Evolutionary conservation across 495 filamentous ascomycete genomes (phyloP), one percentile per base, ranked within the genome.

Genomic region (Penicillium coprophilum): DNA sequence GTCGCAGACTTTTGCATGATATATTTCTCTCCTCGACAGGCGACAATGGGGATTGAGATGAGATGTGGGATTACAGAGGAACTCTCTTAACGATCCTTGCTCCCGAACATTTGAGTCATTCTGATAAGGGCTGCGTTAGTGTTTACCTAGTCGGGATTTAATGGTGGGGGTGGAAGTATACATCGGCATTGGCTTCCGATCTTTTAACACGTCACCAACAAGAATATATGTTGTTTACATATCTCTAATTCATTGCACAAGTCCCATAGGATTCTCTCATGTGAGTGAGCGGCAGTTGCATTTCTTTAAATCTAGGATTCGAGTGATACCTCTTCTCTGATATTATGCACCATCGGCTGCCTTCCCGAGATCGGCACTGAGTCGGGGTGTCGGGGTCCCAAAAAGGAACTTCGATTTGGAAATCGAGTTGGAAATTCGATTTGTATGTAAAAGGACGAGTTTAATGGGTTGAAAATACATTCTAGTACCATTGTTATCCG

Each of bases 101-200:
- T n/a, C n/a, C n/a, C n/a, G n/a, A n/a, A n/a, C 6, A 38, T 7
- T 5, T 52, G 50, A 52, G 23, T 52, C 50, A 52, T 52, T 13
- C 4, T 12, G 50, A 34, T 32, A 28, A 23, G 12, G 10, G 27
- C 38, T 43, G 38, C 27, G n/a, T 43, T 52, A 52, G 38, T 31
- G 19, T 11, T 2, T 5, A 13, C 3, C 30, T 43, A n/a, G n/a
- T n/a, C n/a, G n/a, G n/a, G 49, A 52, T 41, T 51, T 52, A 36
- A 52, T 41, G 36, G 49, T 31, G 38, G 49, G 32, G 32, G n/a
- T 40, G 7, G 21, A n/a, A 30, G 28, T 41, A 41, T 52, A 52
- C 13, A 39, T 52, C 49, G 49, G 49, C 10, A 52, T 28, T 9
- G n/a, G n/a, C 13, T 30, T 52, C 49, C 49, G 49, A 52, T 4